Percentiles rank a stretch among this genome's conserved stretches.
Conservation (phyloP, 1,284 basidiomycete species). For the Fomitopsis schrenkii region DNA sequence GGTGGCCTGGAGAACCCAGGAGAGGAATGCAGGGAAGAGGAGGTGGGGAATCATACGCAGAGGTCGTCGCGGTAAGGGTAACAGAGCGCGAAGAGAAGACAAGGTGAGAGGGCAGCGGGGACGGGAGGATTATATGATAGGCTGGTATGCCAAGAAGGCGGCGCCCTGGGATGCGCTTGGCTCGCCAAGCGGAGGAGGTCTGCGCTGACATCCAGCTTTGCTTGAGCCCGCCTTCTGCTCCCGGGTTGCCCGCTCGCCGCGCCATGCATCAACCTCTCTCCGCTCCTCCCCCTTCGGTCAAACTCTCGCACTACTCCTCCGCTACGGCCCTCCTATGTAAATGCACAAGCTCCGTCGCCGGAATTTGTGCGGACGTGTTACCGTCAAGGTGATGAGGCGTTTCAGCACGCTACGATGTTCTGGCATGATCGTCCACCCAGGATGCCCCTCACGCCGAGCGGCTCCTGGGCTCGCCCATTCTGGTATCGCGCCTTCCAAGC, state of each 20-base stretch:
- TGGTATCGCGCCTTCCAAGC: not conserved
- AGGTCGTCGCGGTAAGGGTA: not conserved
- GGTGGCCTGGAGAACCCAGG: not conserved
- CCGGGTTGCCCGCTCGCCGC: too few relatives aligned
- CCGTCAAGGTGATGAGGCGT: not conserved
- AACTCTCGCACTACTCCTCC: too few relatives aligned
- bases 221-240: not conserved
- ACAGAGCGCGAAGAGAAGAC: not conserved
- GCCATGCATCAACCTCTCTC: too few relatives aligned
- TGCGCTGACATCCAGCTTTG: not conserved
- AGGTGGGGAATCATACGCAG: not conserved
- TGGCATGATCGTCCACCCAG: not conserved
- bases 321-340: too few relatives aligned
- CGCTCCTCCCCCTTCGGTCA: too few relatives aligned
- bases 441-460: not conserved
- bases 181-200: constrained; percentile 1
- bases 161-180: constrained; percentile 9
- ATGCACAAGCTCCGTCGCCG: too few relatives aligned
- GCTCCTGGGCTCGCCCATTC: not conserved
- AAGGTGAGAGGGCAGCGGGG: not conserved
- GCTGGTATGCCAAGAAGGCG: constrained; percentile 5
- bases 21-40: not conserved
- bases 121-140: constrained; percentile 5
- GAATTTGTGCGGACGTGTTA: too few relatives aligned
- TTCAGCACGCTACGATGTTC: not conserved